Evolutionary conservation across 2,329 filamentous ascomycete genomes (phyloP).

Genomic region (Fusarium sp.): DNA sequence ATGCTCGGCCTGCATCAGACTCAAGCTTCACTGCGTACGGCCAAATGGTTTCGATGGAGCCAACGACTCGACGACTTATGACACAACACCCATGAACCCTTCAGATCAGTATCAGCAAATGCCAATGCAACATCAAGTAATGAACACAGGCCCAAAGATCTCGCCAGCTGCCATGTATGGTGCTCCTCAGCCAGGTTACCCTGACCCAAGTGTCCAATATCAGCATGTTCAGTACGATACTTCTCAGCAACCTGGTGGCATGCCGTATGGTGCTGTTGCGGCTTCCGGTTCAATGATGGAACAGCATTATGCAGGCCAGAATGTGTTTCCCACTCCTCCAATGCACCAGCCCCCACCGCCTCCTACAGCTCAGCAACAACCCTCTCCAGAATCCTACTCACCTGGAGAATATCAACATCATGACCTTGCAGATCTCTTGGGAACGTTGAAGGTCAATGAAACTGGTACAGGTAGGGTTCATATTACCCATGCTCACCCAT

Average conservation of each 20-base stretch:
- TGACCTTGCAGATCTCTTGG: slow-evolving; percentile 81
- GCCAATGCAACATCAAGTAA: slow-evolving; percentile 58
- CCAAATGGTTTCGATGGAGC: slow-evolving; percentile 76
- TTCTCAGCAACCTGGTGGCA: slow-evolving; percentile 54
- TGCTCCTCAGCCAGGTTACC: slow-evolving; percentile 60
- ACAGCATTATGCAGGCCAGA: slow-evolving; percentile 58
- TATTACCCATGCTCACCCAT: neutral
- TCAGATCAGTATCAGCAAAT: slow-evolving; percentile 59
- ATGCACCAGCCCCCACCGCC: slow-evolving; percentile 43
- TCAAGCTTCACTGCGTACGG: slow-evolving; percentile 93
- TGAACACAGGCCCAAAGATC: slow-evolving; percentile 54
- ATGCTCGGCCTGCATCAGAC: slow-evolving; percentile 88
- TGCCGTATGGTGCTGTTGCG: slow-evolving; percentile 65
- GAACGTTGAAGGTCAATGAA: slow-evolving; percentile 87
- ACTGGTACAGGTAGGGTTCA: slow-evolving; percentile 78
- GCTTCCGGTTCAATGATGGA: slow-evolving; percentile 61
- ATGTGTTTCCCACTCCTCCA: slow-evolving; percentile 64
- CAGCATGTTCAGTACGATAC: slow-evolving; percentile 59
- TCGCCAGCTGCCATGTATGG: slow-evolving; percentile 57
- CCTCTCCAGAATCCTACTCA: slow-evolving; percentile 62
- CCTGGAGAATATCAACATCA: slow-evolving; percentile 73
- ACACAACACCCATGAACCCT: slow-evolving; percentile 46
- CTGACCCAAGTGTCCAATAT: slow-evolving; percentile 57
- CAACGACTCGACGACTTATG: slow-evolving; percentile 48
- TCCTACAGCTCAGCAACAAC: slow-evolving; percentile 34